Conservation (phyloP, 148 eudicot species). For the Linanthus parryae region DNA sequence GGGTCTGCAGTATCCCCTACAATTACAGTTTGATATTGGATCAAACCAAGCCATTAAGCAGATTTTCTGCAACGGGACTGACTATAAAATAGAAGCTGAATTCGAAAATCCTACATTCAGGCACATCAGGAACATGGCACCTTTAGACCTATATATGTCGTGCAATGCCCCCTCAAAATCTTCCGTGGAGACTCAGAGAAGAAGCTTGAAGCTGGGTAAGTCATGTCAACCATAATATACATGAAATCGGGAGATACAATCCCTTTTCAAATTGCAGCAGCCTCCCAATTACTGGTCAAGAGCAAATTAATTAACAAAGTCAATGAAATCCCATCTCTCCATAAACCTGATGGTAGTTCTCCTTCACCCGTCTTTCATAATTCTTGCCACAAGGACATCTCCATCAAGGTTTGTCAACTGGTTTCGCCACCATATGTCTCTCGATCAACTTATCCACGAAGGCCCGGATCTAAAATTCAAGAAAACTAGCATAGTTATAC, state of each 20-base stretch:
- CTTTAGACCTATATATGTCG: not conserved
- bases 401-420: slow-evolving; percentile 48
- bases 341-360: slow-evolving; percentile 8
- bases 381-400: not conserved
- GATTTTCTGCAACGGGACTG: slow-evolving; percentile 6
- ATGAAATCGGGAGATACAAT: too few relatives aligned
- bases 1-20: slow-evolving; percentile 34
- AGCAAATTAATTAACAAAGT: slow-evolving; percentile 1
- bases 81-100: slow-evolving; percentile 1
- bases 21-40: slow-evolving; percentile 40
- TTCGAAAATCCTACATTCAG: slow-evolving; percentile 5
- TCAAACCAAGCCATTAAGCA: slow-evolving; percentile 19
- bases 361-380: not conserved
- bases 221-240: slow-evolving; percentile 1
- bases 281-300: not conserved
- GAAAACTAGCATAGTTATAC: slow-evolving; percentile 5
- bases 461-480: slow-evolving; percentile 70
- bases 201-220: not conserved
- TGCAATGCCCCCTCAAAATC: not conserved
- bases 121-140: not conserved
- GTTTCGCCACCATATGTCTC: slow-evolving; percentile 63
- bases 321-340: slow-evolving; percentile 5
- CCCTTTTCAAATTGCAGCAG: not conserved
- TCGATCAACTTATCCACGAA: slow-evolving; percentile 93
- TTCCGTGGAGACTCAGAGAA: not conserved